Percentiles rank a stretch among this genome's conserved stretches.
phyloP scores from a whole-genome alignment of 2,329 filamentous ascomycete genomes.

The Pestalotiopsis sp. region DNA sequence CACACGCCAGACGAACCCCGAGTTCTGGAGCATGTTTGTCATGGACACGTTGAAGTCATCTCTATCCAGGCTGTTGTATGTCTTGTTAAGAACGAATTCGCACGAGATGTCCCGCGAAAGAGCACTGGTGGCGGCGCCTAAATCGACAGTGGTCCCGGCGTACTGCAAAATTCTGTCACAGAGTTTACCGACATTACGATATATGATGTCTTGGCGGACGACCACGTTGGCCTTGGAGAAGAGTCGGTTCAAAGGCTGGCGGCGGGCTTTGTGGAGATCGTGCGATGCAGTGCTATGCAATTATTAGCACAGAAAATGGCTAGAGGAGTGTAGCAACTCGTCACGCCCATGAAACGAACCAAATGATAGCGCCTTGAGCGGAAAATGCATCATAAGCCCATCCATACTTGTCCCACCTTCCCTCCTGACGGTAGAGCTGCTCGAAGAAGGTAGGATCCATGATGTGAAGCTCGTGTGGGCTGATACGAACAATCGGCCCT shows the following conservation, averaged over 20 bases:
- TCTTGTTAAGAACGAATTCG: background rate
- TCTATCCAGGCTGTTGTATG: background rate
- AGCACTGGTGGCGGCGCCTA: background rate
- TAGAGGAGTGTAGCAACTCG: background rate
- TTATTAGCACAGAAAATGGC: background rate
- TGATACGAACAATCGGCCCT: conserved; percentile 22
- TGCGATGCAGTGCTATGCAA: background rate
- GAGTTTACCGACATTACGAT: background rate
- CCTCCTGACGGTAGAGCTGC: conserved; percentile 20
- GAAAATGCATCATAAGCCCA: conserved; percentile 19
- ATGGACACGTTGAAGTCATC: background rate
- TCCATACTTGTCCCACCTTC: conserved; percentile 19
- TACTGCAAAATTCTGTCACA: background rate
- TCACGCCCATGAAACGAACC: background rate
- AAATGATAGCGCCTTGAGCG: conserved; percentile 8
- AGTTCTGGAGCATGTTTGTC: background rate
- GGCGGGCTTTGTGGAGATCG: conserved; percentile 21
- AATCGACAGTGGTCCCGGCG: background rate
- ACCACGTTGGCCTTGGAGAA: conserved; percentile 24
- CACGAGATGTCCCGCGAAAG: background rate
- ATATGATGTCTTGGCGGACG: conserved; percentile 16
- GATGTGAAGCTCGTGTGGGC: conserved; percentile 22
- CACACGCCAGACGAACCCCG: background rate
- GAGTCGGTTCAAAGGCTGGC: conserved; percentile 21
- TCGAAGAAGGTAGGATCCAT: conserved; percentile 21